Base-by-base conservation (phyloP, 2,329 filamentous ascomycete genomes). In the Claviceps capensis region DNA sequence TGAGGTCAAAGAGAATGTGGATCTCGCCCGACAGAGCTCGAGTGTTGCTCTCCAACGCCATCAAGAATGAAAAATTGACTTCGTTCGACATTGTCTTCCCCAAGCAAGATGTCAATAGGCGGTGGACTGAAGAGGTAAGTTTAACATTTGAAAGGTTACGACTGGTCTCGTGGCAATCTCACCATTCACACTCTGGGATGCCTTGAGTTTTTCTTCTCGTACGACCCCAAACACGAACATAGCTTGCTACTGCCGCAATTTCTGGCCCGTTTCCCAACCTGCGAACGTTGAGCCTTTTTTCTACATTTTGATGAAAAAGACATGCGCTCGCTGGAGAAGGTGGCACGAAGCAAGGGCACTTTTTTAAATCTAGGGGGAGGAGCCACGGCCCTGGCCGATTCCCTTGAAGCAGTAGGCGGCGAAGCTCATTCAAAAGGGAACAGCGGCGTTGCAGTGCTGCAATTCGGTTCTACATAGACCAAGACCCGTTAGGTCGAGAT, bases 51-150 rank as follows among this genome's bases (percentile, higher is more conserved):
- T 51, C 53, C 7, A 52, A 57, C 13, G 52, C 66, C 9, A 51
- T 70, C n/a, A 47, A 53, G 16, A 53, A 56, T 1, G 59, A 61
- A 22, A 63, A 59, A 16, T 58, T 71, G 2, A 58, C 62, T 34
- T 63, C 63, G 1, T 59, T 70, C 13, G 68, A 69, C 51, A 61
- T 70, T 19, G 62, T 65, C 2, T 70, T 70, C 51, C 65, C 65
- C 1, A 56, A 62, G 6, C 23, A 26, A 26, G 23, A 2, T 1
- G 23, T 26, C 23, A 26, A 26, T 26, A 26, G 23, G 23, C 23
- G 7, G 7, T 26, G 51, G 1, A 47, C 52, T n/a, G 67, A 65
- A 13, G 50, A 55, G n/a, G 48, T 49, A n/a, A 63, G 62, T 51
- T n/a, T n/a, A n/a, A n/a, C 63, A 69, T 50, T 56, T 71, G 13